A percentile compares a stretch with the other conserved stretches of the same genome.
Evolutionary conservation across 805 yeast species (phyloP).

Genomic region (Cyberlindnera euphorbiae): DNA sequence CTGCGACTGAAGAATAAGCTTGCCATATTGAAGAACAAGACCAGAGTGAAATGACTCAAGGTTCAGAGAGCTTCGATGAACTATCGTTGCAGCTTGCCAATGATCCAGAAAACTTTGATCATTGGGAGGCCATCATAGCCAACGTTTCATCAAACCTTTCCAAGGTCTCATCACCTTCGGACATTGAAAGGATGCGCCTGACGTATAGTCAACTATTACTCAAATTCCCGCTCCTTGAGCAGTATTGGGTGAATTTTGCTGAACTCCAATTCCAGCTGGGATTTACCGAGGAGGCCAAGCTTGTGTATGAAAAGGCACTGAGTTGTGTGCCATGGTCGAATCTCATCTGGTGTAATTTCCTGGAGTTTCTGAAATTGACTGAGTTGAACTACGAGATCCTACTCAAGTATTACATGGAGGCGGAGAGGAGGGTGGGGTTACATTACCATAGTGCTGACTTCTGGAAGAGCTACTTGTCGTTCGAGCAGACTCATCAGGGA

Average conservation of each 20-base stretch:
- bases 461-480: constrained; percentile 45
- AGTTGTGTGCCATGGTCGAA: constrained; percentile 38
- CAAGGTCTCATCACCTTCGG: constrained; percentile 30
- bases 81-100: constrained; percentile 18
- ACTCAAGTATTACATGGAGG: constrained; percentile 38
- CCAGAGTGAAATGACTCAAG: constrained; percentile 2
- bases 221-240: constrained; percentile 45
- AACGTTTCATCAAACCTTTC: constrained; percentile 32
- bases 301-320: constrained; percentile 37
- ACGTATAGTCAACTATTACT: constrained; percentile 40
- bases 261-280: constrained; percentile 42
- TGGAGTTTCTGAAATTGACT: constrained; percentile 33
- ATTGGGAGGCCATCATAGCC: constrained; percentile 36
- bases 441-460: constrained; percentile 49
- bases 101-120: constrained; percentile 31
- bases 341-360: constrained; percentile 46
- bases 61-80: constrained; percentile 16
- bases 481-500: constrained; percentile 35
- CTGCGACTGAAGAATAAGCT: background rate
- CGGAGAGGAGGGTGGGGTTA: constrained; percentile 44
- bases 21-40: background rate
- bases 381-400: constrained; percentile 29
- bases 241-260: constrained; percentile 57
- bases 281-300: constrained; percentile 32
- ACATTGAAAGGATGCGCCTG: constrained; percentile 32